Evolutionary conservation across 306 rosid species (phyloP).

Genomic region (Lathyrus tuberosus): DNA sequence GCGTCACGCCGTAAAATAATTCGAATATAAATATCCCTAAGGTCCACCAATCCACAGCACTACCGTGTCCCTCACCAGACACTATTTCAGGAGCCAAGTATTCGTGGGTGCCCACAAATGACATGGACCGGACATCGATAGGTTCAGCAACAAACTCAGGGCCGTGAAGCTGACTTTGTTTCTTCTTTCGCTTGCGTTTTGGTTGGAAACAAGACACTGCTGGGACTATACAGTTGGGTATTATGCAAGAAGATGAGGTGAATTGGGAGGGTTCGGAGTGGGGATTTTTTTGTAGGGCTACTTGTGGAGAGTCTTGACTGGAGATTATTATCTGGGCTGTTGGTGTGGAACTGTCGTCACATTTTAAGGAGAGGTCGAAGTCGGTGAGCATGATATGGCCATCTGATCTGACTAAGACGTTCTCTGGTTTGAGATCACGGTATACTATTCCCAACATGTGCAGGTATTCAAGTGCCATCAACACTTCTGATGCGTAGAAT

Average conservation of each 20-base stretch:
- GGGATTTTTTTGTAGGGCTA: slow-evolving; percentile 42
- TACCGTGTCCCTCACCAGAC: slow-evolving; percentile 63
- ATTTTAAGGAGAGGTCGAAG: slow-evolving; percentile 61
- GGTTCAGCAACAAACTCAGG: slow-evolving; percentile 67
- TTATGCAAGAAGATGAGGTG: slow-evolving; percentile 56
- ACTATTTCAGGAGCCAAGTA: slow-evolving; percentile 68
- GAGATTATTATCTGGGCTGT: slow-evolving; percentile 55
- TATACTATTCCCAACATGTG: slow-evolving; percentile 93
- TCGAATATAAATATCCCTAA: slow-evolving; percentile 61
- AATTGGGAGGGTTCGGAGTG: slow-evolving; percentile 40
- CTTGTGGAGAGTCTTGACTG: slow-evolving; percentile 41
- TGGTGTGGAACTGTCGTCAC: slow-evolving; percentile 49
- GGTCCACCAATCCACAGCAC: slow-evolving; percentile 70
- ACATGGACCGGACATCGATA: slow-evolving; percentile 58
- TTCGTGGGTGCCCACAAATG: slow-evolving; percentile 69
- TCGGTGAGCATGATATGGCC: slow-evolving; percentile 89
- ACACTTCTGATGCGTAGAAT: slow-evolving; percentile 79
- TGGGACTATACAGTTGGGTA: slow-evolving; percentile 62
- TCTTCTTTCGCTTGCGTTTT: slow-evolving; percentile 64
- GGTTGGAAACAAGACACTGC: slow-evolving; percentile 62
- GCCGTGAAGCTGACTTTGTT: slow-evolving; percentile 43
- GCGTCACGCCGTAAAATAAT: slow-evolving; percentile 57
- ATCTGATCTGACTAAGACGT: slow-evolving; percentile 74
- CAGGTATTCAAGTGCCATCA: slow-evolving; percentile 81
- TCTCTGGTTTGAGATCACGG: slow-evolving; percentile 85